Percentiles rank a stretch among this genome's conserved stretches.
phyloP scores from a whole-genome alignment of 2,329 filamentous ascomycete genomes.

The Periconia sp. region DNA sequence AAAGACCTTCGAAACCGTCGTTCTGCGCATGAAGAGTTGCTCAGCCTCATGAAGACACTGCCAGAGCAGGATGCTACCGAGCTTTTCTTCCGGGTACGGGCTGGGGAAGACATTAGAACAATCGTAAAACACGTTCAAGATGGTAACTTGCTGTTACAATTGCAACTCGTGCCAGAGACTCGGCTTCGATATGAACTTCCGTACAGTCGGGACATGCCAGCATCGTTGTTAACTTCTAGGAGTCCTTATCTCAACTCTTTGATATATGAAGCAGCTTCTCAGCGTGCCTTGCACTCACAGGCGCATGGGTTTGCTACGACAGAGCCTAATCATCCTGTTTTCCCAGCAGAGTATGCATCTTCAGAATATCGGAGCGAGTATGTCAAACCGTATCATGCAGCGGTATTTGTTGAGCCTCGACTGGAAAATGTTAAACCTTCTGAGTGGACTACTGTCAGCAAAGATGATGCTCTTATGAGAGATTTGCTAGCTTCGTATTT shows the following conservation, averaged over 20 bases:
- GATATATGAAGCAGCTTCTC: too few relatives aligned
- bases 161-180: too few relatives aligned
- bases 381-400: background rate
- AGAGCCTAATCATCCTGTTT: too few relatives aligned
- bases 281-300: too few relatives aligned
- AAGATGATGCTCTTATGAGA: slow-evolving; percentile 8
- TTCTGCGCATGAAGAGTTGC: too few relatives aligned
- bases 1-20: slow-evolving; percentile 7
- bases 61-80: too few relatives aligned
- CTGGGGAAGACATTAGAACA: too few relatives aligned
- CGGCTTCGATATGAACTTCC: background rate
- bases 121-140: slow-evolving; percentile 14
- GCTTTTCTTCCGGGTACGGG: too few relatives aligned
- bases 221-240: background rate
- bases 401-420: slow-evolving; percentile 5
- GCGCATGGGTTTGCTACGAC: too few relatives aligned
- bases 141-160: too few relatives aligned
- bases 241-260: too few relatives aligned
- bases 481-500: slow-evolving; percentile 10
- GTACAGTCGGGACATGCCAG: background rate
- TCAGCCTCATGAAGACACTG: too few relatives aligned
- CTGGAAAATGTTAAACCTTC: slow-evolving; percentile 3
- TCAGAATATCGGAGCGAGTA: background rate
- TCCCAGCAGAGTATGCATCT: background rate
- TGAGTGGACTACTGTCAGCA: slow-evolving; percentile 7